Conservation (phyloP, 2,329 filamentous ascomycete species). For the Neonectria magnoliae region DNA sequence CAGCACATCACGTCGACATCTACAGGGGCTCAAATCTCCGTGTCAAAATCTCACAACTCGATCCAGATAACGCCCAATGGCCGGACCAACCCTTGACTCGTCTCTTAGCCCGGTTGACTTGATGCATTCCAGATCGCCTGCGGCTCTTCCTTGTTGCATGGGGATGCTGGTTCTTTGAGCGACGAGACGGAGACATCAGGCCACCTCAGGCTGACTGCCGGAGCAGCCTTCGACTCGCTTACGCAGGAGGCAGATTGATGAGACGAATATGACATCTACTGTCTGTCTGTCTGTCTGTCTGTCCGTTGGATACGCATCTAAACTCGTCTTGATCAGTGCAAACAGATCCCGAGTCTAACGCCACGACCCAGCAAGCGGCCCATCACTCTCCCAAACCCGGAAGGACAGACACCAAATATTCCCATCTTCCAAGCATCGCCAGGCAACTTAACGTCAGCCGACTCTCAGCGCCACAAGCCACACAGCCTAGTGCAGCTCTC, state of each 20-base stretch:
- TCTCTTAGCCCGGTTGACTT: neutral
- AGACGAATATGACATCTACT: too few species aligned
- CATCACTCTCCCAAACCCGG: neutral
- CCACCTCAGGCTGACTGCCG: conserved; percentile 10
- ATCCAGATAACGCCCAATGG: neutral
- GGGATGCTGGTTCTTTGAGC: neutral
- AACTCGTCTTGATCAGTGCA: too few species aligned
- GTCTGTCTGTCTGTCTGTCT: too few species aligned
- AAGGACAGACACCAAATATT: neutral
- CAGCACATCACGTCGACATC: neutral
- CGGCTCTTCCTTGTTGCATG: neutral
- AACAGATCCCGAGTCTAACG: neutral
- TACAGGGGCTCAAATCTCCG: neutral
- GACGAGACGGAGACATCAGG: neutral
- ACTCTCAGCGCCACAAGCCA: neutral
- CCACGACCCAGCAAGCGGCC: neutral
- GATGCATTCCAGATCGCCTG: neutral
- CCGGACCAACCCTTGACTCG: neutral
- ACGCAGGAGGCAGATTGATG: neutral
- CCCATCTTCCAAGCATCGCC: neutral
- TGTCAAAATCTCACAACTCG: too few species aligned
- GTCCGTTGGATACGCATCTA: too few species aligned
- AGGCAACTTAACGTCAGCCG: neutral
- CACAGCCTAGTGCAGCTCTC: neutral
- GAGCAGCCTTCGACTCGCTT: conserved; percentile 4